These are phyloP conservation scores for Acer yangbiense DNA, from an alignment of 345 rosid genomes.

Conservation along the genomic window DNA sequence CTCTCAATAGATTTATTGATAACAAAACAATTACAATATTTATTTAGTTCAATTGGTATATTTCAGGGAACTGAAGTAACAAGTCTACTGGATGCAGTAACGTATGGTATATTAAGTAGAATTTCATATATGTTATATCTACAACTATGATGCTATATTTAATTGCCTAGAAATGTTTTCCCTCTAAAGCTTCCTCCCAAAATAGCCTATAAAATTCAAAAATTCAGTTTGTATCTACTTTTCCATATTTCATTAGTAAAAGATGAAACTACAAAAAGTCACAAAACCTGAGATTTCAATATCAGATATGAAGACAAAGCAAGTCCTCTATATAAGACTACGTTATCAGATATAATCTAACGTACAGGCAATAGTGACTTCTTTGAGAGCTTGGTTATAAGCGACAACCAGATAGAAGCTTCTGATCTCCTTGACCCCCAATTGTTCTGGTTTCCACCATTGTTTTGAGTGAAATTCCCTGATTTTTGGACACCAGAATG, in stretches of 20 bases:
- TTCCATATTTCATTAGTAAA: conserved; percentile 13
- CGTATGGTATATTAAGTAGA: neutral
- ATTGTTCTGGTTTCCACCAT: conserved; percentile 61
- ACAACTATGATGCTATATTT: neutral
- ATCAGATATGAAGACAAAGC: conserved; percentile 14
- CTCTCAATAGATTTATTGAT: neutral
- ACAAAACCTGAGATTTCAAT: neutral
- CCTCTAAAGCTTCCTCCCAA: conserved; percentile 8
- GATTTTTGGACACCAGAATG: conserved; percentile 59
- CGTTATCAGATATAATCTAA: conserved; percentile 8
- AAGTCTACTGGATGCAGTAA: neutral
- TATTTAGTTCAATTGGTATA: neutral
- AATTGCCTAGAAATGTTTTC: neutral
- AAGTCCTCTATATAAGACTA: neutral
- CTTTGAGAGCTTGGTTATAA: conserved; percentile 84
- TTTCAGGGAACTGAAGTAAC: neutral
- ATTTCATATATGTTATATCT: neutral
- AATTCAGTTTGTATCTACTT: neutral
- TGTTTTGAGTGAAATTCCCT: conserved; percentile 50
- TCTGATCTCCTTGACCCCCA: conserved; percentile 77
- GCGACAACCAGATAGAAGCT: conserved; percentile 77
- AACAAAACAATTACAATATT: neutral
- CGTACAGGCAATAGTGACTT: conserved; percentile 85
- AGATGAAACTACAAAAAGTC: neutral
- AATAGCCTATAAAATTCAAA: neutral